Evolutionary conservation across 2,329 filamentous ascomycete species (phyloP).

Genomic region (Colletotrichum siamense): DNA sequence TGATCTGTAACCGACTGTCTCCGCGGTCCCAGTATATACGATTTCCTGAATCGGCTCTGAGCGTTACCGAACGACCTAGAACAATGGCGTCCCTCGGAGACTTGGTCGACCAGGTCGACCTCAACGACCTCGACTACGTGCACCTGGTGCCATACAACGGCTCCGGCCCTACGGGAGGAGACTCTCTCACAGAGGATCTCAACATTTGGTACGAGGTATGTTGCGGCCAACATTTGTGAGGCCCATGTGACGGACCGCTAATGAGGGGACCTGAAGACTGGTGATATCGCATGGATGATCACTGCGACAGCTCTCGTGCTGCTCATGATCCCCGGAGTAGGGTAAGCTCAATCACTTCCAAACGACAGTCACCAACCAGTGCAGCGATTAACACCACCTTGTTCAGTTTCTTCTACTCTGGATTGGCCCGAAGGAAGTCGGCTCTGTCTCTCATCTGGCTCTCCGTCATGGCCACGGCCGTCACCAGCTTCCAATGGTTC

Average conservation of each 20-base stretch:
- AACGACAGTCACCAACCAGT: not conserved
- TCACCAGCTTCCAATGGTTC: constrained; percentile 93
- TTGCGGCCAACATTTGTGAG: not conserved
- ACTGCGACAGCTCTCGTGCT: constrained; percentile 82
- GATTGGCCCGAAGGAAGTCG: constrained; percentile 86
- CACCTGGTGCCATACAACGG: constrained; percentile 66
- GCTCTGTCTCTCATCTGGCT: constrained; percentile 91
- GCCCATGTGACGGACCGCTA: not conserved
- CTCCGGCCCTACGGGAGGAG: constrained; percentile 67
- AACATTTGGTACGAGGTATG: constrained; percentile 80
- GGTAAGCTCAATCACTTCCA: constrained; percentile 33
- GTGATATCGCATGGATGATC: constrained; percentile 87
- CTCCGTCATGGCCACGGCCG: constrained; percentile 83
- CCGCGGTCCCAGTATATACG: not conserved
- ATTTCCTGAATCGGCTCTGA: constrained; percentile 7
- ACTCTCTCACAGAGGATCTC: constrained; percentile 71
- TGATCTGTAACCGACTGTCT: not conserved
- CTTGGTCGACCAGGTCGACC: constrained; percentile 41
- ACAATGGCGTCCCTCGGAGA: constrained; percentile 8
- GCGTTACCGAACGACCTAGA: not conserved
- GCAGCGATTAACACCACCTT: not conserved
- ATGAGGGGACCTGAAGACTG: constrained; percentile 57
- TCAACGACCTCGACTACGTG: constrained; percentile 50
- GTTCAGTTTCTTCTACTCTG: constrained; percentile 84
- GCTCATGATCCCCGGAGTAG: constrained; percentile 92